Base-by-base conservation (phyloP, 257 asterid species). In the Capsicum pubescens region DNA sequence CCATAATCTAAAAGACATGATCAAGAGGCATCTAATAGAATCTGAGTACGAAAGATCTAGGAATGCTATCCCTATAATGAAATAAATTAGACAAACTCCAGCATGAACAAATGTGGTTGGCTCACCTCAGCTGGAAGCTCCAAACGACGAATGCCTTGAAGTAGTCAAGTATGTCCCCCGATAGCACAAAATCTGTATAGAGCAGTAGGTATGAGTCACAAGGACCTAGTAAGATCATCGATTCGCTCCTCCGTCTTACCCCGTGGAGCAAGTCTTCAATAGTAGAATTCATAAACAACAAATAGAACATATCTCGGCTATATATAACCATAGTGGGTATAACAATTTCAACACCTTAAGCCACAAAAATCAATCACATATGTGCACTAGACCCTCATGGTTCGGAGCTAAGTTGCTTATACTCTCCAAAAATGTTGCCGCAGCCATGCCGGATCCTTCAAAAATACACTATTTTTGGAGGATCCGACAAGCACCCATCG, bases 191-290 rank as follows among this genome's bases (percentile, higher is more conserved):
- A 35, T 67, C 50, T 67, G 76, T 42, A 36, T 67, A 67, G 76
- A 67, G 50, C 50, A 67, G 76, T 67, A 36, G 76, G 52, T 35
- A 36, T 14, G 76, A 67, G 50, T 67, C 76, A 36, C 76, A 35
- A 14, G 52, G 76, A 67, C 52, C 48, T 46, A 67, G 76, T 67
- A 67, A 35, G 76, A 67, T 35, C 76, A 67, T 67, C 3, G 12
- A 36, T 36, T 21, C 1, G 12, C 52, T 67, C 76, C 76, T 36
- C 76, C 21, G 12, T 36, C 52, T 14, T 67, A 67, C 76, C 74
- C 50, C 12, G 52, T 7, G n/a, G 50, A 67, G 76, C 19, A 67
- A 67, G 52, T 67, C 21, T 67, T 36, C 21, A 67, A 15, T 9
- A 15, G 36, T 67, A 36, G 74, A 66, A 35, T 35, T 21, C 76